These are phyloP conservation scores for Eragrostis tef DNA, from an alignment of 202 grass and related monocot species.

Conservation along the genomic window DNA sequence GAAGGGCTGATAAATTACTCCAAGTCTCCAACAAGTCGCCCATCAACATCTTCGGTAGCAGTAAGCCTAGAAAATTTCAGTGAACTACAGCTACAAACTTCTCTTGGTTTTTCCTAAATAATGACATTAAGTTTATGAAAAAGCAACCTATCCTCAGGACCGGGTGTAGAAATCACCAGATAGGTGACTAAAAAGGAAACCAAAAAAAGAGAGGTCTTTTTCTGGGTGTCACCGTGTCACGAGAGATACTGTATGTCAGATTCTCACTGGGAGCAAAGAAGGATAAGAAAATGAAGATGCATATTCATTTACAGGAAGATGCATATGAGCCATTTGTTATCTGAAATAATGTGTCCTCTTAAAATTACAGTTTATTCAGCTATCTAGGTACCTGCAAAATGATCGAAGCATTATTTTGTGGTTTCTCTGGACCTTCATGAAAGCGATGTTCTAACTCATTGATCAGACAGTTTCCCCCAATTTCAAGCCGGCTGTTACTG, in stretches of 20 bases:
- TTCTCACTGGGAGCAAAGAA: conserved; percentile 10
- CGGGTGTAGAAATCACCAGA: conserved; percentile 20
- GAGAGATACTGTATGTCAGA: conserved; percentile 23
- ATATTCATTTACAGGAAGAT: conserved; percentile 18
- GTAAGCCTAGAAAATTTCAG: neutral
- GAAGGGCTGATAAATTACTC: neutral
- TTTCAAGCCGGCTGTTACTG: conserved; percentile 15
- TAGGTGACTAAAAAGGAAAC: conserved; percentile 6
- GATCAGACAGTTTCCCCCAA: conserved; percentile 17
- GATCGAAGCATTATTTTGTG: conserved; percentile 14
- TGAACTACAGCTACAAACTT: neutral
- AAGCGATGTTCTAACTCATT: conserved; percentile 33
- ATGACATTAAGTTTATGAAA: conserved; percentile 25
- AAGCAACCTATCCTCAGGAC: neutral
- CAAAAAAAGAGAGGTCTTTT: neutral
- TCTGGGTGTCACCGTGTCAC: conserved; percentile 8
- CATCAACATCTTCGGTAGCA: neutral
- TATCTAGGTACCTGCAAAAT: conserved; percentile 8
- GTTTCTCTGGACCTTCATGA: neutral
- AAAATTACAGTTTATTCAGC: neutral
- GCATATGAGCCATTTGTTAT: conserved; percentile 12
- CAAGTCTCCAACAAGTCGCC: neutral
- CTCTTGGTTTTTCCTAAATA: neutral
- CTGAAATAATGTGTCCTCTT: conserved; percentile 25
- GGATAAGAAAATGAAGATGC: neutral